Percentiles rank a stretch among this genome's conserved stretches.
Conservation (phyloP, 257 asterid species). For the Nicotiana sylvestris region DNA sequence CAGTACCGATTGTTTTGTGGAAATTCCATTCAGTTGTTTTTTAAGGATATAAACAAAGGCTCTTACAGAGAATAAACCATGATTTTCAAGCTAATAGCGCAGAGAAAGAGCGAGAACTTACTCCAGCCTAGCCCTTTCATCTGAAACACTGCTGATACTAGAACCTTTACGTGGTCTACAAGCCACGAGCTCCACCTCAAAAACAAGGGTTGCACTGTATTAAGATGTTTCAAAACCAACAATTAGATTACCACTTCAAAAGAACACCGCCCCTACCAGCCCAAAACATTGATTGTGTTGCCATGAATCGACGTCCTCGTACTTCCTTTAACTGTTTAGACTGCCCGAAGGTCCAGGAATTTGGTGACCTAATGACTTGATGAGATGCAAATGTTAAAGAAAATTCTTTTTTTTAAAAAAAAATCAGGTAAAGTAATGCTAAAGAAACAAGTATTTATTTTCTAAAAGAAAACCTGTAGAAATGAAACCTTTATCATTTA, state of each 20-base stretch:
- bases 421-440: too few species aligned
- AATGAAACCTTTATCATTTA: too few species aligned
- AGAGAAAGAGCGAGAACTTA: conserved; percentile 28
- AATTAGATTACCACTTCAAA: conserved; percentile 2
- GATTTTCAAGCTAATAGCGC: neutral
- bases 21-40: neutral
- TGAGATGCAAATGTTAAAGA: neutral
- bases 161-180: conserved; percentile 96
- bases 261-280: neutral
- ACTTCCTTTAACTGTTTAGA: neutral
- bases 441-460: too few species aligned
- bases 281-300: neutral
- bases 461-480: neutral
- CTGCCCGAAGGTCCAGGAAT: neutral
- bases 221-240: neutral
- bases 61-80: neutral
- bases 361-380: conserved; percentile 6
- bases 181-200: conserved; percentile 93
- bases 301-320: neutral
- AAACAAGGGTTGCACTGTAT: conserved; percentile 77
- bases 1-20: neutral
- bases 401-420: too few species aligned
- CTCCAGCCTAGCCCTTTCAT: conserved; percentile 94
- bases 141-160: conserved; percentile 77
- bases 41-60: neutral